phyloP scores from a whole-genome alignment of 306 rosid species.

The Canavalia gladiata region DNA sequence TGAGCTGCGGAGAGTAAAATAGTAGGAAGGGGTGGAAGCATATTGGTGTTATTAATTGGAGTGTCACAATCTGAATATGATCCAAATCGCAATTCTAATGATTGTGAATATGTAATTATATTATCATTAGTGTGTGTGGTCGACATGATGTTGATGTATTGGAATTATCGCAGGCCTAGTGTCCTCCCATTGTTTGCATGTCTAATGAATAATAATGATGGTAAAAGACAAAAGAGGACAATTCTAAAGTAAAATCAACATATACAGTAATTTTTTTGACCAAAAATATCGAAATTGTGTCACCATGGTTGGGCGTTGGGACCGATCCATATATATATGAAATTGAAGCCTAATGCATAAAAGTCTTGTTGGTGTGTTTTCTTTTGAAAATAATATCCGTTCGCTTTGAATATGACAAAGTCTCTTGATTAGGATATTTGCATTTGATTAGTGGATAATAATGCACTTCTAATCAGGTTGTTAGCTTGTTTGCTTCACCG shows the following conservation, averaged over 20 bases:
- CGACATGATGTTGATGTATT: constrained; percentile 52
- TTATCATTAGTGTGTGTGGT: constrained; percentile 26
- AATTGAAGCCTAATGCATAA: background rate
- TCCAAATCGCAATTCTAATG: constrained; percentile 37
- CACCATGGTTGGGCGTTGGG: constrained; percentile 13
- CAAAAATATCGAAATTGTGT: background rate
- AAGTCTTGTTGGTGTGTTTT: constrained; percentile 9
- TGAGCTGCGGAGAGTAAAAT: too few species aligned
- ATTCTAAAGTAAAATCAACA: constrained; percentile 31
- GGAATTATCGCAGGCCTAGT: constrained; percentile 10
- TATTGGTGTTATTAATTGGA: constrained; percentile 29
- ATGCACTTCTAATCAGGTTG: constrained; percentile 54
- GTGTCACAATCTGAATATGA: constrained; percentile 44
- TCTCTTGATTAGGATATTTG: constrained; percentile 42
- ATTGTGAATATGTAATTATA: constrained; percentile 34
- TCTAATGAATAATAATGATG: constrained; percentile 22
- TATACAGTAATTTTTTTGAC: constrained; percentile 6
- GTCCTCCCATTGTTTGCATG: constrained; percentile 15
- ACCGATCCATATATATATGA: constrained; percentile 35
- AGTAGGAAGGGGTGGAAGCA: too few species aligned
- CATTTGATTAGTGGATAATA: constrained; percentile 44
- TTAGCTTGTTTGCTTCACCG: constrained; percentile 51
- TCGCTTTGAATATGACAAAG: constrained; percentile 36
- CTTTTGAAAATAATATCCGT: constrained; percentile 25
- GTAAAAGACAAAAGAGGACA: constrained; percentile 44